These are phyloP conservation scores for Dendrobium nobile DNA, from an alignment of 106 monocot species.

Conservation along the genomic window DNA sequence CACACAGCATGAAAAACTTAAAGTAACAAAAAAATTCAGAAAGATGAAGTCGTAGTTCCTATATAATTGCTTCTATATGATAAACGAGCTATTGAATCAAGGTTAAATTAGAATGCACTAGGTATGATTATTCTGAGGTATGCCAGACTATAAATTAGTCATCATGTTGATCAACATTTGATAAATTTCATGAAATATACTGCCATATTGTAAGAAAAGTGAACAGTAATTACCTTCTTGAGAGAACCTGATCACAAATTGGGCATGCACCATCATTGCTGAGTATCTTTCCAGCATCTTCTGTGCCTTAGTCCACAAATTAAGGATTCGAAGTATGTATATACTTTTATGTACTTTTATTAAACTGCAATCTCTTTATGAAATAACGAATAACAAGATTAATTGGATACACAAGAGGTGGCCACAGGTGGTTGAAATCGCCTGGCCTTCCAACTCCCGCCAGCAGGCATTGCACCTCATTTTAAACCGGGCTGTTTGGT, in stretches of 20 bases:
- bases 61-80: background rate
- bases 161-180: background rate
- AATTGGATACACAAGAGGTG: constrained; percentile 82
- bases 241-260: constrained; percentile 95
- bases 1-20: background rate
- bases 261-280: constrained; percentile 88
- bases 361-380: background rate
- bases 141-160: background rate
- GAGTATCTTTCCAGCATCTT: constrained; percentile 94
- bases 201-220: background rate
- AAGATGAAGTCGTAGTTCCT: background rate
- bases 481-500: constrained; percentile 4
- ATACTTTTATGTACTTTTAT: constrained; percentile 1
- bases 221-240: constrained; percentile 50
- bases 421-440: constrained; percentile 89
- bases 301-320: constrained; percentile 52
- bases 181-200: background rate
- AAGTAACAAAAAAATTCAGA: background rate
- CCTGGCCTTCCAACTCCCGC: constrained; percentile 86
- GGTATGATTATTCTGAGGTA: background rate
- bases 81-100: background rate
- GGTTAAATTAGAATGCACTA: background rate
- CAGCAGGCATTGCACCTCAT: constrained; percentile 99
- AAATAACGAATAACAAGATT: constrained; percentile 13
- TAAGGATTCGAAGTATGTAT: constrained; percentile 17